Base-by-base conservation (phyloP, 129 eudicot genomes). In the sunflower (Helianthus annuus) region DNA sequence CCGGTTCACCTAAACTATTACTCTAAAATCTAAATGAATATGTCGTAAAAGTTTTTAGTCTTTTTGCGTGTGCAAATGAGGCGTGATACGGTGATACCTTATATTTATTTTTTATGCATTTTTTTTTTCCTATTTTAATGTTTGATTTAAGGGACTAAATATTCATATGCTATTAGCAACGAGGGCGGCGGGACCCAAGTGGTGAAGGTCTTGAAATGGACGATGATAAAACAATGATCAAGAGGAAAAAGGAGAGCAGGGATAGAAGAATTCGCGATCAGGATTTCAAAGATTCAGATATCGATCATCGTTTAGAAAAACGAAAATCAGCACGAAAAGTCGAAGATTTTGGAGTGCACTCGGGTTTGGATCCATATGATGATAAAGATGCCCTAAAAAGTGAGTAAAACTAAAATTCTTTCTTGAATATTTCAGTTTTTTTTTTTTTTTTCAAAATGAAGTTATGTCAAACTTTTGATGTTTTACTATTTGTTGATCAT, bases 301-400 rank as follows among this genome's bases (percentile, higher is more conserved):
- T 73, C 38, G 96, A 87, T 76, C 85, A 61, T 70, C 91, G 84
- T 55, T 77, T 66, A 72, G 98, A 87, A 24, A 93, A 87, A 82
- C 69, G 82, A 64, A 93, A 89, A 77, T 80, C 92, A 76, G 84
- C 95, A 46, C 79, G 95, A 17, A 93, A 89, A 81, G 90, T 76
- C 66, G 98, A 83, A 62, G 93, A 87, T 61, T 88, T 84, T 76
- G 90, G 89, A 40, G 86, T 83, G 29, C 78, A 73, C 72, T 66
- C 88, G 8, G 76, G 61, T 76, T 80, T 78, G 64, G 82, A 79
- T 67, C 80, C 94, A 40, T 73, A 72, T 75, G 92, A 89, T 65
- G 98, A 93, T 44, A 89, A 87, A 78, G 91, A 84, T 79, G 79
- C 88, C 68, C 68, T 89, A 34, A 93, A 76, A 90, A 89, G 98